A percentile compares a stretch with the other conserved stretches of the same genome.
Conservation (phyloP, 768 basidiomycete genomes). For the Hericium coralloides region DNA sequence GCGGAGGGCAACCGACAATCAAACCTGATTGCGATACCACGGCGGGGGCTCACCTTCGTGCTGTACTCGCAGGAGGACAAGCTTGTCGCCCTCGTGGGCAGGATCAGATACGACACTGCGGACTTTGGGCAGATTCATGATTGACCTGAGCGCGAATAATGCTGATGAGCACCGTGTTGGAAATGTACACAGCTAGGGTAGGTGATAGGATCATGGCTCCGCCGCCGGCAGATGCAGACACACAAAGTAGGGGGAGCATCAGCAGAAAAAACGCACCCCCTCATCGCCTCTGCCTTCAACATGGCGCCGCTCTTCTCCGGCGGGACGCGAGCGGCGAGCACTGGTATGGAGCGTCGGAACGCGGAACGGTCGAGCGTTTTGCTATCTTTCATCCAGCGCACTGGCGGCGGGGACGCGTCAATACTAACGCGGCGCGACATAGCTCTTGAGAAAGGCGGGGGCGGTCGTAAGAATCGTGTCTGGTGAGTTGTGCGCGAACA, state of each 20-base stretch:
- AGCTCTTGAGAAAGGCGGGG: neutral
- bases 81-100: slow-evolving; percentile 38
- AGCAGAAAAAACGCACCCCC: slow-evolving; percentile 36
- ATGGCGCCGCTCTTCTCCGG: slow-evolving; percentile 45
- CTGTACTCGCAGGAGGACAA: slow-evolving; percentile 59
- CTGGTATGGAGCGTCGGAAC: slow-evolving; percentile 57
- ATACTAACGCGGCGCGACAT: slow-evolving; percentile 3
- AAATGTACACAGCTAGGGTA: slow-evolving; percentile 1
- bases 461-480: neutral
- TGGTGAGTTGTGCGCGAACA: too few species aligned
- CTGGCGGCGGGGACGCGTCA: slow-evolving; percentile 36
- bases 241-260: neutral
- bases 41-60: slow-evolving; percentile 42
- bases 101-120: slow-evolving; percentile 49
- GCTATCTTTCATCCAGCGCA: slow-evolving; percentile 37
- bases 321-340: slow-evolving; percentile 60
- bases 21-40: neutral
- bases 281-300: slow-evolving; percentile 49
- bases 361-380: slow-evolving; percentile 45
- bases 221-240: neutral
- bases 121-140: slow-evolving; percentile 65
- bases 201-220: neutral
- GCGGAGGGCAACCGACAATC: neutral
- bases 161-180: slow-evolving; percentile 9
- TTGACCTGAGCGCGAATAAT: slow-evolving; percentile 29